phyloP scores from a whole-genome alignment of 345 rosid species.

The Trapa incisa region DNA sequence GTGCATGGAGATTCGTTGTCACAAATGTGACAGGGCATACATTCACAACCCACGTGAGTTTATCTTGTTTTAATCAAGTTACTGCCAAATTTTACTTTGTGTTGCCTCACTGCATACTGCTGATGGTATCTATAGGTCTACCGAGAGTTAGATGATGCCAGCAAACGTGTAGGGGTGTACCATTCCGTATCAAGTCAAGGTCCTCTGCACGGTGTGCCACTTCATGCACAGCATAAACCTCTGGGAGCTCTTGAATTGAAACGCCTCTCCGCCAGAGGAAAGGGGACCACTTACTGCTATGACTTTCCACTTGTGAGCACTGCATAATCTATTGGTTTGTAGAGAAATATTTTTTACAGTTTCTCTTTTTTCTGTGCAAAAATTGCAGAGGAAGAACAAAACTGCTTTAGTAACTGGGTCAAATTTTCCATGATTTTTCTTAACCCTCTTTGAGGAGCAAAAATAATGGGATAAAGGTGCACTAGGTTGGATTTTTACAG shows the following conservation, averaged over 20 bases:
- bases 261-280: constrained; percentile 77
- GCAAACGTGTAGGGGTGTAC: constrained; percentile 42
- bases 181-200: constrained; percentile 52
- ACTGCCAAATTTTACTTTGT: background rate
- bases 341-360: background rate
- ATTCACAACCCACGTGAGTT: constrained; percentile 78
- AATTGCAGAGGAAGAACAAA: too few species aligned
- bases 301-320: constrained; percentile 86
- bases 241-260: constrained; percentile 63
- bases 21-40: constrained; percentile 94
- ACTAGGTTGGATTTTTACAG: too few species aligned
- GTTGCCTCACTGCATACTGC: constrained; percentile 3
- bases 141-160: constrained; percentile 69
- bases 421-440: too few species aligned
- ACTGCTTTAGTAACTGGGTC: too few species aligned
- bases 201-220: constrained; percentile 54
- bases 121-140: constrained; percentile 48
- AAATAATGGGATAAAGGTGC: too few species aligned
- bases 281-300: constrained; percentile 86
- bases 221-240: constrained; percentile 58
- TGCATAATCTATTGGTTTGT: background rate
- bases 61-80: background rate
- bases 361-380: background rate
- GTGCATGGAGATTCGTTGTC: constrained; percentile 92
- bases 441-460: too few species aligned